Evolutionary conservation across 1,139 yeast species (phyloP), one percentile per base, ranked within the genome.

Genomic region (Hemisphaericaspora subhashii): DNA sequence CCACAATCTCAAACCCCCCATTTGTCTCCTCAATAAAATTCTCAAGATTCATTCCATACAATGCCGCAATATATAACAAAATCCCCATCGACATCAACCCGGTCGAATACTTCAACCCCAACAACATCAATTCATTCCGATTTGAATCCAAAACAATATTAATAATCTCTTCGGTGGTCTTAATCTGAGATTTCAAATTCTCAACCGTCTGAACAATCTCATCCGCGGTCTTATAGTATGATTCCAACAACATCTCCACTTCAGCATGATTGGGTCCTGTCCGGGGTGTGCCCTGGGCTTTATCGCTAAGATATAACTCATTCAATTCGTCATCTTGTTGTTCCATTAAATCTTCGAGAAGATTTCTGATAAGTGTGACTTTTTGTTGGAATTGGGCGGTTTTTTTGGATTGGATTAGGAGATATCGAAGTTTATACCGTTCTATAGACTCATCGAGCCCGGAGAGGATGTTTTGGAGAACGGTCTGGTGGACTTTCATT

Each of bases 11-110:
- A 45, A 72, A 68, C 3, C 77, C 77, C 38, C 69, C 61, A 15
- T 68, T 59, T 2, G 85, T 72, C 23, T 89, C 95, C 58, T 92
- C 98, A 10, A 90, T 81, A 54, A 82, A 88, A 58, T 90, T 92
- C 53, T 86, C 87, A 58, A 92, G 67, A 58, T 92, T 92, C 98
- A 66, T 71, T 16, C 77, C 77, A 45, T 70, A 72, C 27, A 70
- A 50, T 0, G 77, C 72, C 2, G 74, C 67, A 12, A 68, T 47
- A 45, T 67, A 72, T 37, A 72, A 48, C 2, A 66, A 63, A 24
- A 62, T 45, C 5, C 72, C 74, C 62, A 69, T 59, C 3, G 75
- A 64, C 21, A 72, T 51, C 22, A 72, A 50, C 1, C 75, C 76
- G 4, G 69, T 60, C 13, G 72, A 67, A 36, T 66, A 69, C 46